Conservation (phyloP, 192 early-diverging fungal species). For the Gryganskiella cystojenkinii region DNA sequence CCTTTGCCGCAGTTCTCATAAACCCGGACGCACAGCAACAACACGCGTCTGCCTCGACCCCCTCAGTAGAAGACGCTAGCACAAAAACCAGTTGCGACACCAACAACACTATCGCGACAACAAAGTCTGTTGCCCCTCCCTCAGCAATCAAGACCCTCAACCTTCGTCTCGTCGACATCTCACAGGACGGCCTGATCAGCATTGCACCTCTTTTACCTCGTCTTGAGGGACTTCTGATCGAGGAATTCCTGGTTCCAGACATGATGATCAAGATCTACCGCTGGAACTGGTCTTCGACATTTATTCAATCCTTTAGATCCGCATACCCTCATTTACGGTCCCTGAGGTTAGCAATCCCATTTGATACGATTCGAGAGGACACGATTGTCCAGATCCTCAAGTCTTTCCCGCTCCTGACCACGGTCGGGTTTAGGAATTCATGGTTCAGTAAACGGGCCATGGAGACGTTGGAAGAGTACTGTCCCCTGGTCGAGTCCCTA, state of each 20-base stretch:
- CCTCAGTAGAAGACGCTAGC: neutral
- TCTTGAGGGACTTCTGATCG: slow-evolving; percentile 23
- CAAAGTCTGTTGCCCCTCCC: neutral
- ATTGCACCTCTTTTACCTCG: slow-evolving; percentile 10
- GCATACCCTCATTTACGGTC: slow-evolving; percentile 20
- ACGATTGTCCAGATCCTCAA: slow-evolving; percentile 41
- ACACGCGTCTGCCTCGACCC: neutral
- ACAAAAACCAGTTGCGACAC: neutral
- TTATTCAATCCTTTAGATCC: slow-evolving; percentile 20
- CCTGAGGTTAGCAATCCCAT: slow-evolving; percentile 31
- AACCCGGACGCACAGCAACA: neutral
- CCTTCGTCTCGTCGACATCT: slow-evolving; percentile 39
- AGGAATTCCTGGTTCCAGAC: slow-evolving; percentile 43
- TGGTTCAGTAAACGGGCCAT: slow-evolving; percentile 29
- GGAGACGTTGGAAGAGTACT: slow-evolving; percentile 29
- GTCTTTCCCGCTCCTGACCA: slow-evolving; percentile 30
- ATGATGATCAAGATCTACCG: slow-evolving; percentile 54
- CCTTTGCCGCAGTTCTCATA: neutral
- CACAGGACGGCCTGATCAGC: slow-evolving; percentile 30
- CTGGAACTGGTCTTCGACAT: slow-evolving; percentile 33
- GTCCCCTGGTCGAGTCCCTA: slow-evolving; percentile 26
- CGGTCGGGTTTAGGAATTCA: slow-evolving; percentile 35
- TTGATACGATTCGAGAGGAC: slow-evolving; percentile 36
- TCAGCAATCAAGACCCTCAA: slow-evolving; percentile 25
- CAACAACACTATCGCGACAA: neutral